phyloP scores from a whole-genome alignment of 2,329 filamentous ascomycete genomes.

The Xenoacremonium recifei region DNA sequence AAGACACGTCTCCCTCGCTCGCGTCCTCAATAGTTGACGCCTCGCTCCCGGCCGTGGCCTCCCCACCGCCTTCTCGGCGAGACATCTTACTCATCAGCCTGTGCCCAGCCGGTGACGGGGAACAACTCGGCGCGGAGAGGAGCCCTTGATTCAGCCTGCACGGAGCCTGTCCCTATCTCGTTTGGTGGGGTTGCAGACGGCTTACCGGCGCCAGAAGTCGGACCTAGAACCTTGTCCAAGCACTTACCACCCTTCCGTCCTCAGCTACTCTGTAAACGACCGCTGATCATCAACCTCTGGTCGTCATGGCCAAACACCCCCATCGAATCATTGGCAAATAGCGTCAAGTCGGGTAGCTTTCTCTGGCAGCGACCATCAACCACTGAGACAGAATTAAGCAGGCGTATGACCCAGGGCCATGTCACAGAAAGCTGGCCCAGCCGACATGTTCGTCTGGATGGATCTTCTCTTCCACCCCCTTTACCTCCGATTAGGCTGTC shows the following conservation, averaged over 20 bases:
- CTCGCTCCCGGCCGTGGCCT: background rate
- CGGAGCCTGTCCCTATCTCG: background rate
- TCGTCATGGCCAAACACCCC: background rate
- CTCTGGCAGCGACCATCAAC: too few relatives aligned
- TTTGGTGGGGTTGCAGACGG: constrained; percentile 11
- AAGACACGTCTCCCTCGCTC: too few relatives aligned
- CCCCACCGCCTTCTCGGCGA: constrained; percentile 1
- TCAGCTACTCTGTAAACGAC: background rate
- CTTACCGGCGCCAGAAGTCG: constrained; percentile 5
- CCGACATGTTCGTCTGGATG: too few relatives aligned
- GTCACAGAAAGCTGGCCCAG: too few relatives aligned
- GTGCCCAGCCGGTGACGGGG: background rate
- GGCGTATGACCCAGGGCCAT: too few relatives aligned
- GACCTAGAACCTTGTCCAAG: constrained; percentile 1
- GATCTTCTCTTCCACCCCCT: too few relatives aligned
- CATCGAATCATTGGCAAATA: constrained; percentile 1
- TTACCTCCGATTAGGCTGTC: too few relatives aligned
- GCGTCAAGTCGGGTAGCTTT: too few relatives aligned
- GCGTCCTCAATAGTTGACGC: too few relatives aligned
- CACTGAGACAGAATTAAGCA: too few relatives aligned
- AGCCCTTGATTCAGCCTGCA: background rate
- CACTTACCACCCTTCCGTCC: background rate
- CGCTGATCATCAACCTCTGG: background rate
- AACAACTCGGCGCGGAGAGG: background rate
- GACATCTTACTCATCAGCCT: background rate